Conservation (phyloP, 768 basidiomycete genomes). For the Boletus rubescentipes region DNA sequence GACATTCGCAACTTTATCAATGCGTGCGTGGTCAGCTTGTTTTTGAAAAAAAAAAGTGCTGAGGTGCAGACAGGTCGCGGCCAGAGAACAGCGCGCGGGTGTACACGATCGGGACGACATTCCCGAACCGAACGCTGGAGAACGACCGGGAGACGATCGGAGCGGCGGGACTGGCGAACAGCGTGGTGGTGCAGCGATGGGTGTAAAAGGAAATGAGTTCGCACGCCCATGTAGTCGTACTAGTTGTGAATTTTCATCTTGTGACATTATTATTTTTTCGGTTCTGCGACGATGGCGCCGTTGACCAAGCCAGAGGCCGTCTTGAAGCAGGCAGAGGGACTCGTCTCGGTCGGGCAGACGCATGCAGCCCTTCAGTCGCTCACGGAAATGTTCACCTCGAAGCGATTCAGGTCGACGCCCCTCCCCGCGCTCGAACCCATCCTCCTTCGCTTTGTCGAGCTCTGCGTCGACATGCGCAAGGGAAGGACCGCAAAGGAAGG, state of each 20-base stretch:
- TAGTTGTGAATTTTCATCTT: neutral
- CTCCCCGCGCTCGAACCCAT: constrained; percentile 90
- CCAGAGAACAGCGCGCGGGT: constrained; percentile 59
- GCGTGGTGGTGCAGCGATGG: constrained; percentile 86
- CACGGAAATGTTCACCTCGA: constrained; percentile 89
- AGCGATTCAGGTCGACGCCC: constrained; percentile 92
- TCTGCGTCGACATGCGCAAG: constrained; percentile 94
- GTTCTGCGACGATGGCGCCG: constrained; percentile 64
- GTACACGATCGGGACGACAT: constrained; percentile 86
- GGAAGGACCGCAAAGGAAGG: constrained; percentile 80
- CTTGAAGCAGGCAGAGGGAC: constrained; percentile 90
- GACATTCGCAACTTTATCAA: constrained; percentile 89
- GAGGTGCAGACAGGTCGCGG: constrained; percentile 50
- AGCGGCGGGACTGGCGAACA: constrained; percentile 71
- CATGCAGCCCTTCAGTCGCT: constrained; percentile 89
- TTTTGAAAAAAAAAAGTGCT: neutral
- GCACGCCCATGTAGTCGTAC: constrained; percentile 5
- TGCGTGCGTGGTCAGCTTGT: constrained; percentile 60
- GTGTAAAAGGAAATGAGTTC: constrained; percentile 33
- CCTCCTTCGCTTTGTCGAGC: constrained; percentile 92
- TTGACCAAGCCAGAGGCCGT: constrained; percentile 90
- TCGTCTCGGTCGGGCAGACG: constrained; percentile 87
- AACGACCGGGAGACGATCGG: constrained; percentile 67
- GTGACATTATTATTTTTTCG: too few relatives aligned
- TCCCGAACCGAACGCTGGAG: constrained; percentile 75